Evolutionary conservation across 2,329 filamentous ascomycete genomes (phyloP).

Genomic region (Botrytis aclada): DNA sequence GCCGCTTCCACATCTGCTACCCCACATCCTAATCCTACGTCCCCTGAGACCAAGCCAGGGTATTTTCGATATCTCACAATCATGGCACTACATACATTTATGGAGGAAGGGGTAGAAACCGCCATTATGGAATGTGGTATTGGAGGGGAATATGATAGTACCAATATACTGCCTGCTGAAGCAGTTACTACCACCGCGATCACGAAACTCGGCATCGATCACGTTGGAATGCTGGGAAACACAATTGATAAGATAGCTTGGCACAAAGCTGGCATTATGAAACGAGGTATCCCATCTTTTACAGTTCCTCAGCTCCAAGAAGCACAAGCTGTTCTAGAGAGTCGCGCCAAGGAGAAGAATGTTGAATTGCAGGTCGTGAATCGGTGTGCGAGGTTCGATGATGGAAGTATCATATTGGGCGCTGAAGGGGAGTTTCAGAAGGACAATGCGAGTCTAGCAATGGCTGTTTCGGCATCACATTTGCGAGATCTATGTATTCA

Average conservation of each 20-base stretch:
- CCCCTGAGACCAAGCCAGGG: constrained; percentile 61
- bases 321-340: constrained; percentile 58
- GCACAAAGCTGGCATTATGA: constrained; percentile 91
- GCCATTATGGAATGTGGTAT: constrained; percentile 93
- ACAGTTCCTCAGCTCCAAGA: constrained; percentile 55
- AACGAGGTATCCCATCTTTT: constrained; percentile 60
- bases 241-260: constrained; percentile 82
- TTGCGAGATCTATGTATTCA: constrained; percentile 42
- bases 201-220: constrained; percentile 80
- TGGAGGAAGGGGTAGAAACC: constrained; percentile 69
- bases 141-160: constrained; percentile 89
- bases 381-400: constrained; percentile 41
- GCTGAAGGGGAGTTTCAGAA: constrained; percentile 56
- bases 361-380: constrained; percentile 29
- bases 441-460: constrained; percentile 57
- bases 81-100: constrained; percentile 80
- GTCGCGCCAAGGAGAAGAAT: constrained; percentile 49
- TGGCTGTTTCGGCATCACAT: constrained; percentile 51
- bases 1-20: constrained; percentile 31
- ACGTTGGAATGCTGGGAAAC: constrained; percentile 73
- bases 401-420: constrained; percentile 44
- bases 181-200: constrained; percentile 64
- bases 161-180: constrained; percentile 68
- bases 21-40: constrained; percentile 24
- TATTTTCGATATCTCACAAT: constrained; percentile 93